phyloP scores from a whole-genome alignment of 208 protist genomes.

The Trichomonas gallinae region DNA sequence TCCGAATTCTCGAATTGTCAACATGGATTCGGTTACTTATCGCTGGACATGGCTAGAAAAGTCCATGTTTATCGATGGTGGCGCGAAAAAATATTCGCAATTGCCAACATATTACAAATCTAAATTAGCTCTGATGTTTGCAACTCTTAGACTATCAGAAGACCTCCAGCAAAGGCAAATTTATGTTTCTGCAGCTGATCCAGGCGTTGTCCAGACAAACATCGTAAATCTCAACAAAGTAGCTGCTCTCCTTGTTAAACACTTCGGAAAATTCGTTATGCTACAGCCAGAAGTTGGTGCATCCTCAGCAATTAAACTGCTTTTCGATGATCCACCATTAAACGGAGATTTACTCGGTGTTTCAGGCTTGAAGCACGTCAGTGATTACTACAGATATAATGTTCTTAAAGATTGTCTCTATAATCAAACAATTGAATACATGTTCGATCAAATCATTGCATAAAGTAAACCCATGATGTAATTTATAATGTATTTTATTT shows the following conservation, averaged over 20 bases:
- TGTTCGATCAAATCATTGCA: not conserved
- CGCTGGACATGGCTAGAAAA: not conserved
- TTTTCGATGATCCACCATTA: not conserved
- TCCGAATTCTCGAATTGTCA: not conserved
- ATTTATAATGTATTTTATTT: no score
- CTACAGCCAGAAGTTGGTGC: not conserved
- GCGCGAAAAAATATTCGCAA: not conserved
- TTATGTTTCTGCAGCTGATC: not conserved
- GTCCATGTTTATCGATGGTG: not conserved
- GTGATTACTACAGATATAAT: not conserved
- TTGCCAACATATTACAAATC: not conserved
- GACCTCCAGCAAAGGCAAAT: not conserved
- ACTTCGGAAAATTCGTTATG: not conserved
- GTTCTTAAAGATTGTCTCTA: not conserved
- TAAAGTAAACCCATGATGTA: no score
- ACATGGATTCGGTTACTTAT: not conserved
- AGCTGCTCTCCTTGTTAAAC: not conserved
- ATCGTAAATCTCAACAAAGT: not conserved
- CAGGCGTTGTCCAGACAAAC: not conserved
- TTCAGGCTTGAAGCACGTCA: not conserved
- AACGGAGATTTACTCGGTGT: not conserved
- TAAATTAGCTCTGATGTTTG: not conserved
- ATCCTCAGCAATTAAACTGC: not conserved
- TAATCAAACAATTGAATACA: not conserved
- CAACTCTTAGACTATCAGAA: not conserved